Base-by-base conservation (phyloP, 306 rosid genomes). In the Clitoria ternatea region DNA sequence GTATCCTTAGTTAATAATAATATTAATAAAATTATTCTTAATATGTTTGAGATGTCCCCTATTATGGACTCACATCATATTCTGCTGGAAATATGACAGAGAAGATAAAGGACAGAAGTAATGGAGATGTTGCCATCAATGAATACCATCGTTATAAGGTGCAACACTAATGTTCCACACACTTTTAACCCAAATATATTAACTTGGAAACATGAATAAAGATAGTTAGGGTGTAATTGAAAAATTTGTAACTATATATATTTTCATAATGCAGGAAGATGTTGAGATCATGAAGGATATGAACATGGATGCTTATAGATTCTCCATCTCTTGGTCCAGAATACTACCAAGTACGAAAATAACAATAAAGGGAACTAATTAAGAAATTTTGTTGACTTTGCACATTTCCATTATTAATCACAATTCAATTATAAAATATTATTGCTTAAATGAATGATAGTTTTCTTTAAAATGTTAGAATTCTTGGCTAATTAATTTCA, bases 291-390 rank as follows among this genome's bases (percentile, higher is more conserved):
- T 80, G 84, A 90, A 90, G 60, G 53, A 82, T 0, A 76, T 90
- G 63, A 71, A 73, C 13, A 42, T 74, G 73, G 93, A 87, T 76
- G 91, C 91, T 8, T 87, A 80, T 30, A 77, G 93, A 59, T 80
- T 87, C 70, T 90, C 96, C 29, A 82, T 90, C 14, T 76, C 96
- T n/a, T 90, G 96, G 93, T 61, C 93, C 2, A 74, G 91, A 81
- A 11, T 87, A 32, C 40, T 87, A 11, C 88, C 93, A 62, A 81
- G 93, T 87, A 83, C 61, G 68, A 66, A 54, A 44, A n/a, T n/a
- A n/a, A n/a, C n/a, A n/a, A n/a, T n/a, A n/a, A n/a, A n/a, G n/a
- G n/a, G n/a, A n/a, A n/a, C n/a, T n/a, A n/a, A n/a, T n/a, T 15
- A 5, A 1, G 7, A 66, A 43, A 6, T n/a, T 12, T 9, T 70